A percentile compares a stretch with the other conserved stretches of the same genome.
Evolutionary conservation across 1,284 basidiomycete genomes (phyloP).

Genomic region (Tylopilus sp.): DNA sequence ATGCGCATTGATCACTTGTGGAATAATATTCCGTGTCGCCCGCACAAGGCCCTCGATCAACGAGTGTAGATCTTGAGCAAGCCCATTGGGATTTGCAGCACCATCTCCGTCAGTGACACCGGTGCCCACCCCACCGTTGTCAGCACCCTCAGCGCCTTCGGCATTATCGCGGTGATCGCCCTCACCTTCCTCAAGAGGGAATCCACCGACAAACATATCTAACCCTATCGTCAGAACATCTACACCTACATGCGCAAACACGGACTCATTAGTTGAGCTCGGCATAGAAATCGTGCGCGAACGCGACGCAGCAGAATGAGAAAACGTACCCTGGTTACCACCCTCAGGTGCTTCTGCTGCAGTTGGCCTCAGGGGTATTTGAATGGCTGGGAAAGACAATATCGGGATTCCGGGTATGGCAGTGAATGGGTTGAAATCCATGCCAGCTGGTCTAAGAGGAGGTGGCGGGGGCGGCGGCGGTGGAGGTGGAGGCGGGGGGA

Average conservation of each 20-base stretch:
- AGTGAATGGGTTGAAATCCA: slow-evolving; percentile 19
- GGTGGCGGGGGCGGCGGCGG: neutral
- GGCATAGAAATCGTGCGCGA: slow-evolving; percentile 14
- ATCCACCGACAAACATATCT: slow-evolving; percentile 31
- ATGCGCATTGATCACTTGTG: slow-evolving; percentile 21
- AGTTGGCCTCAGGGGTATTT: slow-evolving; percentile 25
- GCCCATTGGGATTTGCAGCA: slow-evolving; percentile 13
- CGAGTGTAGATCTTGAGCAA: slow-evolving; percentile 26
- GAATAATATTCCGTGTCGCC: slow-evolving; percentile 25
- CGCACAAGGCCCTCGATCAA: slow-evolving; percentile 26
- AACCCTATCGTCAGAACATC: slow-evolving; percentile 31
- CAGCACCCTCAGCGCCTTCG: slow-evolving; percentile 1
- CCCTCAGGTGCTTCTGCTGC: slow-evolving; percentile 11
- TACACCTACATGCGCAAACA: slow-evolving; percentile 10
- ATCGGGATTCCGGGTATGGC: slow-evolving; percentile 25
- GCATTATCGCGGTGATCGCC: slow-evolving; percentile 11
- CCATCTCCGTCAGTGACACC: slow-evolving; percentile 18
- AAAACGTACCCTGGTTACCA: slow-evolving; percentile 21
- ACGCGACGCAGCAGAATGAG: neutral
- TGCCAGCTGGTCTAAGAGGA: slow-evolving; percentile 3
- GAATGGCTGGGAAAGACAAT: slow-evolving; percentile 27
- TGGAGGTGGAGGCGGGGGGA: slow-evolving; percentile 6
- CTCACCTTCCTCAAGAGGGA: slow-evolving; percentile 8
- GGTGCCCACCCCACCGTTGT: slow-evolving; percentile 1
- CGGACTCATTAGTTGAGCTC: slow-evolving; percentile 19